phyloP scores from a whole-genome alignment of 2,329 filamentous ascomycete species.

The Aspergillus udagawae region DNA sequence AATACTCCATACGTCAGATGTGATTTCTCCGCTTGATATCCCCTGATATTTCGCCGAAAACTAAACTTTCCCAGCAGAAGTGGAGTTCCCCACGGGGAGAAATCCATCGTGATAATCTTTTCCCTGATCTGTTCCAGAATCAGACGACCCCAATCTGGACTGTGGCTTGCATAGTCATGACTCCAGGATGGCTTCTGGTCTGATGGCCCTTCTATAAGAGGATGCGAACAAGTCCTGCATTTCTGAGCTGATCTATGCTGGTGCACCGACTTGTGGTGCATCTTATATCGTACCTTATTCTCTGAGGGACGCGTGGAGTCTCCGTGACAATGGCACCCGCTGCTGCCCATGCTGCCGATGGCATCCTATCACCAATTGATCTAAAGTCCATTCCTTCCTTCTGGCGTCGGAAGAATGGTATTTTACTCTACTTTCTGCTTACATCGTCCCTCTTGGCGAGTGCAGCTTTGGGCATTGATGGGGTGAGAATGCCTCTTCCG shows the following conservation, averaged over 20 bases:
- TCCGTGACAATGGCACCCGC: constrained; percentile 15
- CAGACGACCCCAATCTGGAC: background rate
- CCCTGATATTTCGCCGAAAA: background rate
- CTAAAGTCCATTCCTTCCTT: constrained; percentile 17
- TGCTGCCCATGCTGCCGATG: constrained; percentile 20
- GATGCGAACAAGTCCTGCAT: background rate
- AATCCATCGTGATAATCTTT: background rate
- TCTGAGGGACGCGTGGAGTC: background rate
- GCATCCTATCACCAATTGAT: constrained; percentile 19
- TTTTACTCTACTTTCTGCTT: constrained; percentile 42
- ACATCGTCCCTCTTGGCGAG: constrained; percentile 43
- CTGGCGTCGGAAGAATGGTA: constrained; percentile 36
- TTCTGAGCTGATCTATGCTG: background rate
- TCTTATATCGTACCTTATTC: background rate
- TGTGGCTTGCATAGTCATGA: background rate
- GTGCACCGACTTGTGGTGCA: background rate
- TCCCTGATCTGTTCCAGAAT: background rate
- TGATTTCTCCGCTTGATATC: background rate
- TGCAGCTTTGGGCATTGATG: constrained; percentile 42
- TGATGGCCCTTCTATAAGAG: background rate
- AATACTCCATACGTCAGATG: background rate
- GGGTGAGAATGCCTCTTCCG: constrained; percentile 25
- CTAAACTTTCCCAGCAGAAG: background rate
- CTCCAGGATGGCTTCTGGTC: background rate
- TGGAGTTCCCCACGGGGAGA: background rate